Evolutionary conservation across 495 filamentous ascomycete genomes (phyloP).

Genomic region (Penicillium atrosanguineum): DNA sequence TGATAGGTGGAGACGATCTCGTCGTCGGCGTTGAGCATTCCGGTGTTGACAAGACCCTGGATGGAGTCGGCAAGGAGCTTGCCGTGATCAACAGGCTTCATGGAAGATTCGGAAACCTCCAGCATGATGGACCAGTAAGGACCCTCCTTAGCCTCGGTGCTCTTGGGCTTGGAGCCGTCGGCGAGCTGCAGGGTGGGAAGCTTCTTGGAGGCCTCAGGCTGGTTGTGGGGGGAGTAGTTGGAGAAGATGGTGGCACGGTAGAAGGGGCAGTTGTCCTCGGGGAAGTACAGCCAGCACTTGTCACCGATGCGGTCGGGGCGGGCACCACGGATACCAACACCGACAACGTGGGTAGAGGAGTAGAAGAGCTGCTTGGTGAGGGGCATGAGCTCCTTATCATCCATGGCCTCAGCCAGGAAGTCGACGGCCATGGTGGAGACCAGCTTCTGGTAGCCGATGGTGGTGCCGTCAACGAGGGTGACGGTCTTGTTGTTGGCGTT

Average conservation of each 20-base stretch:
- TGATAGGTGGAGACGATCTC: slow-evolving; percentile 99
- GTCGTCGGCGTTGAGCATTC: slow-evolving; percentile 84
- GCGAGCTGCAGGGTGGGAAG: slow-evolving; percentile 84
- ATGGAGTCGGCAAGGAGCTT: slow-evolving; percentile 87
- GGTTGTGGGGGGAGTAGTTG: slow-evolving; percentile 99
- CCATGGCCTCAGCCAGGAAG: slow-evolving; percentile 81
- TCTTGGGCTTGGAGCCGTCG: slow-evolving; percentile 73
- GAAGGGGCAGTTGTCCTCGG: slow-evolving; percentile 98
- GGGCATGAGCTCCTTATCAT: slow-evolving; percentile 73
- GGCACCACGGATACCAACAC: slow-evolving; percentile 87
- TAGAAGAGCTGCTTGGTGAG: slow-evolving; percentile 94
- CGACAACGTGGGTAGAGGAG: slow-evolving; percentile 95
- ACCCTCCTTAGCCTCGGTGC: slow-evolving; percentile 68
- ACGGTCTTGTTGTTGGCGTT: slow-evolving; percentile 82
- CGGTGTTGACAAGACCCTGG: slow-evolving; percentile 93
- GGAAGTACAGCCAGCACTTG: slow-evolving; percentile 99
- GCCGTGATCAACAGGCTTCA: slow-evolving; percentile 87
- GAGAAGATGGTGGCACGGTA: slow-evolving; percentile 99
- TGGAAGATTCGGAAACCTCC: slow-evolving; percentile 91
- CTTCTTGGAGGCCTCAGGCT: slow-evolving; percentile 77
- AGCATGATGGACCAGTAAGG: slow-evolving; percentile 99
- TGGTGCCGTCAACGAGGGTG: slow-evolving; percentile 79
- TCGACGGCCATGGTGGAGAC: slow-evolving; percentile 97
- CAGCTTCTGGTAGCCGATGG: slow-evolving; percentile 88
- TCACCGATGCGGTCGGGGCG: slow-evolving; percentile 97